A percentile compares a stretch with the other conserved stretches of the same genome.
Conservation (phyloP, 176 grass and related monocot genomes). For the Hordeum marinum region DNA sequence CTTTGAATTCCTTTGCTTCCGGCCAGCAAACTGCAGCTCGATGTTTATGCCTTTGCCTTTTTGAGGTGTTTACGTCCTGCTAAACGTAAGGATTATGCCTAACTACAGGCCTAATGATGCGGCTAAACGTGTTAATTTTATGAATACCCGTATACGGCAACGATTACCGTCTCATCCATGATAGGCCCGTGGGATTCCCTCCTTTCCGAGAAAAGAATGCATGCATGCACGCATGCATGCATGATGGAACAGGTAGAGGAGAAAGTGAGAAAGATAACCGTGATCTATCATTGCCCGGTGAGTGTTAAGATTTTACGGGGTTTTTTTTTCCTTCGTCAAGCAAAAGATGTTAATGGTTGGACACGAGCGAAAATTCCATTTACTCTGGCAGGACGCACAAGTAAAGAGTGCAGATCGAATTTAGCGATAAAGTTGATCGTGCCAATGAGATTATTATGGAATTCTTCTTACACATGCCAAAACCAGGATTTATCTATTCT, state of each 20-base stretch:
- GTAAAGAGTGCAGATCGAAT: neutral
- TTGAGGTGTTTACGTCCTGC: neutral
- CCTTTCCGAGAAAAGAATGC: too few relatives aligned
- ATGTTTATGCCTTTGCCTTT: conserved; percentile 1
- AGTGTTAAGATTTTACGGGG: neutral
- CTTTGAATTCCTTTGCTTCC: conserved; percentile 66
- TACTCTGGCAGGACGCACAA: neutral
- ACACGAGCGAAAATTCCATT: neutral
- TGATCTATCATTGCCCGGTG: neutral
- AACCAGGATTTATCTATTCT: too few relatives aligned
- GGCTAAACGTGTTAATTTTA: neutral
- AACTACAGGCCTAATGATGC: conserved; percentile 14
- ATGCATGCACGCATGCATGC: too few relatives aligned
- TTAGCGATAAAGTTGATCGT: too few relatives aligned
- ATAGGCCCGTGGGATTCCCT: too few relatives aligned
- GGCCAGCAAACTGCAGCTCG: conserved; percentile 43
- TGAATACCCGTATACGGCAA: conserved; percentile 26
- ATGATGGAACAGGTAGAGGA: neutral
- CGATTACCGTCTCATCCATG: neutral
- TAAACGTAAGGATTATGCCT: neutral
- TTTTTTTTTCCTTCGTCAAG: neutral
- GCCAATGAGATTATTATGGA: too few relatives aligned
- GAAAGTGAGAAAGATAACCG: neutral
- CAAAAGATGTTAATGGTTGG: neutral
- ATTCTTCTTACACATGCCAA: too few relatives aligned